Evolutionary conservation across 2,329 filamentous ascomycete species (phyloP), one percentile per base, ranked within the genome.

Genomic region (Colletotrichum sp.): DNA sequence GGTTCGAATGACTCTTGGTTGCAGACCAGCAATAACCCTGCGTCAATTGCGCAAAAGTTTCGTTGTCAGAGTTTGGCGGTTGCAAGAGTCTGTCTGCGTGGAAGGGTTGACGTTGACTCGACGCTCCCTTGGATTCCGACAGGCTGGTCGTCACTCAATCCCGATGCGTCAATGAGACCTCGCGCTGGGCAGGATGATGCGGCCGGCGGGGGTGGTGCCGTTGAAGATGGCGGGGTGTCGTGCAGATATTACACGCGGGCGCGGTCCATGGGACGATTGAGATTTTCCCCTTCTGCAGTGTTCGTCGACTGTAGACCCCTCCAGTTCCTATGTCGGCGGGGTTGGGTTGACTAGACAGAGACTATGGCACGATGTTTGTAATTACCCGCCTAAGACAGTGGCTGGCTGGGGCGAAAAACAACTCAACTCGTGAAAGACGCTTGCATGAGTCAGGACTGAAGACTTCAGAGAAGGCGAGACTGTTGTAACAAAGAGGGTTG

Each of bases 291-390:
- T 24, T 18, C 8, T 26, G 13, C 26, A 26, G n/a, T 10, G 13
- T 38, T 10, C 21, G 32, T 71, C 34, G 59, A 21, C 38, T 24
- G 12, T 14, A 28, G n/a, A 30, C 12, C 61, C 32, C 56, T 62
- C 69, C 16, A 13, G 26, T 75, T 63, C 73, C 56, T 75, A 43
- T 28, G 73, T 75, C 69, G 62, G 73, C 62, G 73, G 62, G 69
- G 70, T 43, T 16, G 7, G 69, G 64, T 38, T 14, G 7, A 14
- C 30, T 34, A 30, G 56, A 62, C 13, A 52, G n/a, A 12, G 24
- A 67, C 62, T 61, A 68, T 72, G 36, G 62, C 69, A 72, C 69
- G 73, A 74, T 72, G 72, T 48, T 62, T 61, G 58, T 38, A 55
- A 55, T 26, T 26, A 52, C 24, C 24, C 59, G 52, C 34, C 24